Base-by-base conservation (phyloP, 2,329 filamentous ascomycete genomes). In the Bretziella fagacearum region DNA sequence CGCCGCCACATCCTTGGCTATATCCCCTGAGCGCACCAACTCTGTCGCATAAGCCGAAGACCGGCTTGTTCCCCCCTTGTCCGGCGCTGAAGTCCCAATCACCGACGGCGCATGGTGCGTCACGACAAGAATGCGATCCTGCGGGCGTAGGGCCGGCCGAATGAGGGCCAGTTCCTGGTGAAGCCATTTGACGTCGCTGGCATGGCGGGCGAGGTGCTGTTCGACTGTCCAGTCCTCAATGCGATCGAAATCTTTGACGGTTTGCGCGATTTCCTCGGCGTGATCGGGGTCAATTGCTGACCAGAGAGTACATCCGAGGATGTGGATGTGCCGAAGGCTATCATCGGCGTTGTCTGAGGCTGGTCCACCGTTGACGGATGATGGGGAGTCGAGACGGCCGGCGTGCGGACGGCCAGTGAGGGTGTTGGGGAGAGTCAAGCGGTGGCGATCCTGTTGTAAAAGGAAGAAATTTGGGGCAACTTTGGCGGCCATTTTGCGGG, bases 261-360 rank as follows among this genome's bases (percentile, higher is more conserved):
- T 68, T 27, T 57, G 56, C 22, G 58, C 40, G 11, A 77, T 66
- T 3, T 64, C 54, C 0, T 56, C 56, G 3, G 60, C 59, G 4
- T 63, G 57, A 0, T 60, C 52, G 0, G 67, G 61, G 35, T 39
- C 3, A 4, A 79, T 63, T 0, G 57, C 52, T 1, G 71, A 74
- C 68, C 73, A 76, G 0, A 79, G 60, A 1, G 72, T 74, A 52
- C 70, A 76, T 4, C 74, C 74, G 1, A 78, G 56, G 2, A 78
- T 39, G 25, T 49, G 47, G 11, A 49, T 49, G 18, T 37, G 41
- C 26, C 33, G 4, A 26, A 10, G 18, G 29, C 13, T 23, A 8
- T 39, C 17, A 11, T 20, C 5, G 18, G 13, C 6, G 3, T 23
- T 10, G 18, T 22, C 23, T 3, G 35, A 39, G n/a, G 3, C 35